phyloP scores from a whole-genome alignment of 208 protist genomes.

The Spongospora subterranea region DNA sequence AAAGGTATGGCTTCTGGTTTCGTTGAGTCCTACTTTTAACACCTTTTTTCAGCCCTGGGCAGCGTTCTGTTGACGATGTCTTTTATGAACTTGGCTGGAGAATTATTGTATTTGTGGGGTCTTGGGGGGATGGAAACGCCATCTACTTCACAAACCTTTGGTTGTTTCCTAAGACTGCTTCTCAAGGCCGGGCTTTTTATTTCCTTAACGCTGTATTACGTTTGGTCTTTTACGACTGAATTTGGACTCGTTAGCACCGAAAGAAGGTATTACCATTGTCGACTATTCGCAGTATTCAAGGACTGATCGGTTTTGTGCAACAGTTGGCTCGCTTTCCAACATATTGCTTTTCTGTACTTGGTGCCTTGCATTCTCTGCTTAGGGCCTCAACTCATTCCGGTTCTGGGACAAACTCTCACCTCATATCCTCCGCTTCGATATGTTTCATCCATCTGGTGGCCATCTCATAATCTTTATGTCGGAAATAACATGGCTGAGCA shows the following conservation, averaged over 20 bases:
- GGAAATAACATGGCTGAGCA: conserved; percentile 37
- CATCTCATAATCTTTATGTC: neutral
- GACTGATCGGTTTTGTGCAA: neutral
- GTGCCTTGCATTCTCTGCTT: conserved; percentile 2
- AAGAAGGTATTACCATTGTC: neutral
- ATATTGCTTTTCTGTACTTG: neutral
- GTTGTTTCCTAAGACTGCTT: neutral
- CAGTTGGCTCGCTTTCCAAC: neutral
- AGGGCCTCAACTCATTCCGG: conserved; percentile 1
- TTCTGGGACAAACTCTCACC: neutral
- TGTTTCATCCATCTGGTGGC: conserved; percentile 24
- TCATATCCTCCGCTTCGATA: neutral
- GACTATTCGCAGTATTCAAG: neutral
- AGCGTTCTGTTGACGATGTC: neutral
- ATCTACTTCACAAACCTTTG: neutral
- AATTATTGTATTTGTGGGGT: conserved; percentile 42
- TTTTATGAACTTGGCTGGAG: neutral
- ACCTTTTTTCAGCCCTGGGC: neutral
- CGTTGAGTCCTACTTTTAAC: neutral
- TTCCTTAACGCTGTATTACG: conserved; percentile 8
- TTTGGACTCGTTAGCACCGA: conserved; percentile 6
- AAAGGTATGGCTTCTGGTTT: neutral
- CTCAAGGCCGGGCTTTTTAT: conserved; percentile 8
- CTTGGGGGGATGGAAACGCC: neutral
- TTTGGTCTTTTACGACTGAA: neutral